A percentile compares a stretch with the other conserved stretches of the same genome.
These are phyloP conservation scores for Heterobasidion annosum DNA, from an alignment of 1,284 basidiomycete species.

Conservation along the genomic window DNA sequence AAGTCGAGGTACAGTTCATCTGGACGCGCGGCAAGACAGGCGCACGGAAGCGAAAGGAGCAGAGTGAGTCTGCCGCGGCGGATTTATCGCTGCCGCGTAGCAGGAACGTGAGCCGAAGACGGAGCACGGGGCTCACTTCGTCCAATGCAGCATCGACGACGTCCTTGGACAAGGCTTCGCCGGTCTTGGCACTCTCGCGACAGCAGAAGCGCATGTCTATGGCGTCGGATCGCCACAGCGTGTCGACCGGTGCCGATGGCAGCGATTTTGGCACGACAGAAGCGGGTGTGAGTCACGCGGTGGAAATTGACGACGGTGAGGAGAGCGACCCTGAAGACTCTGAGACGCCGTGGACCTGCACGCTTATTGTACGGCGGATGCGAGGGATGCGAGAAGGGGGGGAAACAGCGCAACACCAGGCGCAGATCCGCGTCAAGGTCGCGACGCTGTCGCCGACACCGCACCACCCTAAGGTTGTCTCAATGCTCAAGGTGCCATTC, in stretches of 20 bases:
- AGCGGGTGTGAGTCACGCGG: conserved; percentile 10
- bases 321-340: conserved; percentile 92
- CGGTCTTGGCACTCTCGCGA: conserved; percentile 8
- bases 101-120: conserved; percentile 9
- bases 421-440: conserved; percentile 38
- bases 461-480: conserved; percentile 93
- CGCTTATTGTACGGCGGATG: conserved; percentile 39
- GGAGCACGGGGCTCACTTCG: conserved; percentile 1
- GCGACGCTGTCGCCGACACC: conserved; percentile 87
- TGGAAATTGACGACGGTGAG: conserved; percentile 31
- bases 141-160: conserved; percentile 18
- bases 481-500: conserved; percentile 84
- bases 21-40: conserved; percentile 48
- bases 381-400: neutral
- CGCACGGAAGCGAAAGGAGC: conserved; percentile 19
- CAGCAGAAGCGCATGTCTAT: conserved; percentile 9
- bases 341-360: conserved; percentile 92
- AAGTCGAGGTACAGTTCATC: conserved; percentile 65
- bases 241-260: conserved; percentile 7
- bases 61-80: neutral
- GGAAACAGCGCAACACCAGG: neutral
- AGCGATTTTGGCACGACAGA: neutral
- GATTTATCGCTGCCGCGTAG: conserved; percentile 5
- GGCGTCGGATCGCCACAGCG: conserved; percentile 7
- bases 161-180: conserved; percentile 12